Conservation (phyloP, 2,329 filamentous ascomycete species). For the Nakataea oryzae region DNA sequence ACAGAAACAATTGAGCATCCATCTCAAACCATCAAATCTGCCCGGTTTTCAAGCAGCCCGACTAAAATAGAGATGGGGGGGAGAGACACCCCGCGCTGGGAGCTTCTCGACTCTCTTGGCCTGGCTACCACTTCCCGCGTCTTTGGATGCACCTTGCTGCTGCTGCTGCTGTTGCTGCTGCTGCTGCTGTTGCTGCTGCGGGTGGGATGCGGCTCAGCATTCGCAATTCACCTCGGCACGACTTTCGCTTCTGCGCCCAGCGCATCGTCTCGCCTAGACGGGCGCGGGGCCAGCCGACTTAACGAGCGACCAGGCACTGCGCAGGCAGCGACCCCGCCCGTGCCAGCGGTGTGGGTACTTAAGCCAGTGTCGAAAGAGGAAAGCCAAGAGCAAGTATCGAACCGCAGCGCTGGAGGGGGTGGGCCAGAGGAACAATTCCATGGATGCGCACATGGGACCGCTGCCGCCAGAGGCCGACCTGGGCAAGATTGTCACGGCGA, state of each 20-base stretch:
- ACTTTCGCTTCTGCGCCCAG: not conserved
- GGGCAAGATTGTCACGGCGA: no score
- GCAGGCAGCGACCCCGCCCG: not conserved
- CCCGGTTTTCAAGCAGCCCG: no score
- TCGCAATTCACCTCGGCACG: no score
- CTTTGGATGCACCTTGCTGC: not conserved
- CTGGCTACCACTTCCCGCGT: not conserved
- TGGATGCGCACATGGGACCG: not conserved
- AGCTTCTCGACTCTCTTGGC: not conserved
- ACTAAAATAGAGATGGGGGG: not conserved
- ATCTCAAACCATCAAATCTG: not conserved
- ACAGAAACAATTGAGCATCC: not conserved
- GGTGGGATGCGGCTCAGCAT: no score
- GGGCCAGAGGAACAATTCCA: not conserved
- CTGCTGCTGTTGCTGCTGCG: no score
- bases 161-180: no score
- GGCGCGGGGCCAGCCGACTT: not conserved
- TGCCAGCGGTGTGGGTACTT: not conserved
- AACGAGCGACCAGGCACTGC: not conserved
- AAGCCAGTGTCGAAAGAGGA: not conserved
- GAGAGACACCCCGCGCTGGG: not conserved
- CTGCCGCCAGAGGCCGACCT: no score
- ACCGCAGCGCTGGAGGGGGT: not conserved
- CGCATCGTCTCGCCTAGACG: not conserved
- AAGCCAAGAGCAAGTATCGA: not conserved